These are phyloP conservation scores for Trebouxia gelatinosa DNA, from an alignment of 163 green algal species.

Conservation along the genomic window DNA sequence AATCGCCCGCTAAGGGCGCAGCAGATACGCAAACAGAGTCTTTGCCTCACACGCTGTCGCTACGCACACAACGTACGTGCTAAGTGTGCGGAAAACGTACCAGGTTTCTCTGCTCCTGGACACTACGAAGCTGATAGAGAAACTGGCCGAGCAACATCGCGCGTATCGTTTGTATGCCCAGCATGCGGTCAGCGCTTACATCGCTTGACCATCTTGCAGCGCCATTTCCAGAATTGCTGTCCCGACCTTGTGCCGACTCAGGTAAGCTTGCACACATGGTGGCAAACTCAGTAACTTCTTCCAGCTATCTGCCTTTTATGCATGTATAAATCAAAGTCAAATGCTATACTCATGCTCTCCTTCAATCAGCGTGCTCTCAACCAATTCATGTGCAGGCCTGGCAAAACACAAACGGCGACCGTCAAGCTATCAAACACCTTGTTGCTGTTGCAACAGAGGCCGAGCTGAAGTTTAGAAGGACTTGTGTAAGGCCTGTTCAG, in stretches of 20 bases:
- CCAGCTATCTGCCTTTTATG: background rate
- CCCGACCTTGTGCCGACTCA: conserved; percentile 30
- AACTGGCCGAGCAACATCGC: too few relatives aligned
- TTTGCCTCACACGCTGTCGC: too few relatives aligned
- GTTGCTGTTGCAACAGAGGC: background rate
- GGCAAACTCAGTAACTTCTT: too few relatives aligned
- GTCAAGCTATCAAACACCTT: background rate
- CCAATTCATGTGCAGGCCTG: too few relatives aligned
- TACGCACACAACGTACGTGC: too few relatives aligned
- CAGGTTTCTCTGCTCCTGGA: too few relatives aligned
- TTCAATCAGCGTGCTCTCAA: too few relatives aligned
- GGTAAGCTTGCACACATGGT: too few relatives aligned
- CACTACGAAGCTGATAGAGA: too few relatives aligned
- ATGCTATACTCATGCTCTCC: background rate
- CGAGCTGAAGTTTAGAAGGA: background rate
- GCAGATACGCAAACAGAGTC: too few relatives aligned
- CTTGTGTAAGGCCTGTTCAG: background rate
- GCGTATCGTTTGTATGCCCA: conserved; percentile 4
- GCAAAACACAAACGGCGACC: background rate
- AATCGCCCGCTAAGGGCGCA: too few relatives aligned
- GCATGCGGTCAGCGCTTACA: conserved; percentile 18
- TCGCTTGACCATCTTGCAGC: background rate
- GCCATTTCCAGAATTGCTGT: conserved; percentile 26
- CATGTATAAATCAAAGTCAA: background rate
- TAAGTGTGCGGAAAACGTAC: too few relatives aligned